Base-by-base conservation (phyloP, 768 basidiomycete species). In the Lactifluus piperatus region DNA sequence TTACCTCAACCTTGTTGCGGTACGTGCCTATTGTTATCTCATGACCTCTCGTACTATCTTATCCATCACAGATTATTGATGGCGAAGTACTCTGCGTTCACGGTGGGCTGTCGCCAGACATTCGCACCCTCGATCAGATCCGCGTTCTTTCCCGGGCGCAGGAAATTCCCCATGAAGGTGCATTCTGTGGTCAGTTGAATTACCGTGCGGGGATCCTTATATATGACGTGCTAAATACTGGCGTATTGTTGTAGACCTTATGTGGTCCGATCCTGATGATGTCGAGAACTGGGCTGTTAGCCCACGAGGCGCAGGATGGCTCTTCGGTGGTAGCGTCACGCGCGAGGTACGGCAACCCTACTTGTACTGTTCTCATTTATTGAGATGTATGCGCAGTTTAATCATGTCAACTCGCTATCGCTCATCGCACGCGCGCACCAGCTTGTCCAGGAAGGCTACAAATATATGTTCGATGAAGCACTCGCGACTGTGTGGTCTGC, bases 241-340 rank as follows among this genome's bases (percentile, higher is more conserved):
- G 32, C 2, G 13, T 30, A 32, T 34, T 26, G 10, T 32, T 11
- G 22, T 24, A 93, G 93, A 97, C 69, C 81, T 98, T 11, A 97
- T 98, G 93, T 98, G 94, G 94, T 93, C 90, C 34, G 94, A 97
- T 71, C 94, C 88, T 3, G 94, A 97, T 68, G 91, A 95, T 43
- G 86, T 95, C 41, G 88, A 91, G 41, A 94, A 88, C 44, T 98
- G 95, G 95, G 94, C 93, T 5, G 91, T 97, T 56, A 94, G 91
- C 64, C 95, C 95, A 4, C 81, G 95, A 36, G 95, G 95, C 20
- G 95, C 95, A 5, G 95, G 95, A 0, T 98, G 93, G 89, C 74
- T 97, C 22, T 97, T 97, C 64, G 94, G 94, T 7, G 84, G 79
- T 14, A 84, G 77, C 54, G 91, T 97, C 0, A 93, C 94, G 8